A percentile compares a stretch with the other conserved stretches of the same genome.
Evolutionary conservation across 2,329 filamentous ascomycete species (phyloP).

Genomic region (Colletotrichum ledebouriae): DNA sequence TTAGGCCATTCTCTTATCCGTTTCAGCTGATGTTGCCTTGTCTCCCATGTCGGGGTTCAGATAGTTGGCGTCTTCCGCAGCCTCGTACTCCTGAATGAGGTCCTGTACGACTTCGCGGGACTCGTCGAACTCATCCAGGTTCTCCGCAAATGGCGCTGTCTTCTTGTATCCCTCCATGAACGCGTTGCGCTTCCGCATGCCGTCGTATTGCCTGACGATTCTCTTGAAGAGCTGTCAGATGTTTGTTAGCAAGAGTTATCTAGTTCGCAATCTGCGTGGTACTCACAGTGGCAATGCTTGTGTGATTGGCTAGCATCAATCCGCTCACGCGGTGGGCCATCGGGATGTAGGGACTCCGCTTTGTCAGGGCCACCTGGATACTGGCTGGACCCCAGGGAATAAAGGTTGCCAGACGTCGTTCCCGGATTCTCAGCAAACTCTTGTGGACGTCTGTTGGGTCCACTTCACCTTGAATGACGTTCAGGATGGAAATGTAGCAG

Average conservation of each 20-base stretch:
- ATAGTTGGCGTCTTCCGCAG: slow-evolving; percentile 91
- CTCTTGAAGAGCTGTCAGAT: slow-evolving; percentile 82
- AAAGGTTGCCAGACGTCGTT: slow-evolving; percentile 93
- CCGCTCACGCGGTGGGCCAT: slow-evolving; percentile 96
- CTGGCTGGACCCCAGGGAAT: slow-evolving; percentile 98
- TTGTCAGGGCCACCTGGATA: slow-evolving; percentile 96
- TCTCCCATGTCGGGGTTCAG: slow-evolving; percentile 78
- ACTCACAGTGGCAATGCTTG: slow-evolving; percentile 88
- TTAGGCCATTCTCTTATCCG: slow-evolving; percentile 63
- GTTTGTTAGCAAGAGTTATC: slow-evolving; percentile 16
- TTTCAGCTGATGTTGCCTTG: slow-evolving; percentile 65
- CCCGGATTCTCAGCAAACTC: slow-evolving; percentile 93
- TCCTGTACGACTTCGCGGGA: slow-evolving; percentile 92
- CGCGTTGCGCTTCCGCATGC: slow-evolving; percentile 94
- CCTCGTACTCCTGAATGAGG: slow-evolving; percentile 94
- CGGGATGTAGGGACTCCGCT: slow-evolving; percentile 94
- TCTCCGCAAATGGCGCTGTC: slow-evolving; percentile 92
- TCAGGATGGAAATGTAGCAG: slow-evolving; percentile 98
- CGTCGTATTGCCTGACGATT: slow-evolving; percentile 92
- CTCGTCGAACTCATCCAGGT: slow-evolving; percentile 94
- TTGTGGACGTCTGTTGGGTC: slow-evolving; percentile 99
- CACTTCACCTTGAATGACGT: slow-evolving; percentile 98
- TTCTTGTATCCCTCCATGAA: slow-evolving; percentile 98
- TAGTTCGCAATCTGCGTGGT: not conserved
- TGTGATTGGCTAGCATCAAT: slow-evolving; percentile 98